A percentile compares a stretch with the other conserved stretches of the same genome.
These are phyloP conservation scores for Microascus cirrosus DNA, from an alignment of 2,329 filamentous ascomycete genomes.

Conservation along the genomic window DNA sequence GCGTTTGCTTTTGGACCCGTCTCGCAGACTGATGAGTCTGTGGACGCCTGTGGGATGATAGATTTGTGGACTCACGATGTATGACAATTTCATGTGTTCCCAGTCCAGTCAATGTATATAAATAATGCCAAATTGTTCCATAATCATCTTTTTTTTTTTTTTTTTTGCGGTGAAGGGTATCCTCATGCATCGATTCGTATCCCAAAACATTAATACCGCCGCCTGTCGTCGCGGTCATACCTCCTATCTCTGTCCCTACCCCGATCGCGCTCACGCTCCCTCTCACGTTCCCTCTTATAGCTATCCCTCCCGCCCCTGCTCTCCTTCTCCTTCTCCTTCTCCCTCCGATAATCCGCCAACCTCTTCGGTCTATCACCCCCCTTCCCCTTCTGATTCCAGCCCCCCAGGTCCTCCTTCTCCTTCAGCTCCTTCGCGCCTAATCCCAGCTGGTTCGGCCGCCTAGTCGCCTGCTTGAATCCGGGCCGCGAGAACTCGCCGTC, in stretches of 20 bases:
- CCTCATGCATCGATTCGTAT: neutral
- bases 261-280: conserved; percentile 20
- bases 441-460: conserved; percentile 71
- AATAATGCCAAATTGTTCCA: neutral
- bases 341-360: conserved; percentile 38
- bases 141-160: neutral
- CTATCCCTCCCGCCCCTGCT: conserved; percentile 20
- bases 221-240: conserved; percentile 3
- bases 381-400: conserved; percentile 63
- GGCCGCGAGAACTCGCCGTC: conserved; percentile 52
- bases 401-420: conserved; percentile 60
- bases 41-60: neutral
- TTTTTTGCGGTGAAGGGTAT: neutral
- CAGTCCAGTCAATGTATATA: neutral
- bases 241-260: conserved; percentile 11
- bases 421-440: conserved; percentile 79
- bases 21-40: neutral
- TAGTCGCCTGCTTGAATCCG: conserved; percentile 51
- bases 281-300: conserved; percentile 25
- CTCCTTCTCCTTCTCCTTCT: conserved; percentile 10
- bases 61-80: neutral
- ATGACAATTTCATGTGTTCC: neutral
- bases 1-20: neutral
- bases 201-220: neutral
- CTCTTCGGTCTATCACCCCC: conserved; percentile 27